These are phyloP conservation scores for Phytopythium ostracodes DNA, from an alignment of 352 stramenopile genomes.

Conservation along the genomic window DNA sequence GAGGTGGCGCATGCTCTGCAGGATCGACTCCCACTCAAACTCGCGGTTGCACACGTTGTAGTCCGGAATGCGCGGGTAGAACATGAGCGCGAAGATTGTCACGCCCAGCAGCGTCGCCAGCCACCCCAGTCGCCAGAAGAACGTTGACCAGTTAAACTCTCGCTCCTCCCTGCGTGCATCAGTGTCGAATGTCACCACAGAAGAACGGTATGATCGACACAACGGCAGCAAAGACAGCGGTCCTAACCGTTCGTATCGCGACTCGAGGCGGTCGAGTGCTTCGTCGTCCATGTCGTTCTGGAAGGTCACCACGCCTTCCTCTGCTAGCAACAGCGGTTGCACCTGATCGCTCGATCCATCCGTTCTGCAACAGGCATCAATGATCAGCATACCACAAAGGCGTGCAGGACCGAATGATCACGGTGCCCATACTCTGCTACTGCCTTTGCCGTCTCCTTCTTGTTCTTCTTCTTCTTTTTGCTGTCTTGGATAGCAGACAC, in stretches of 20 bases:
- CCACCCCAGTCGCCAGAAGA: slow-evolving; percentile 51
- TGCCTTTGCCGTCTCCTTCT: slow-evolving; percentile 20
- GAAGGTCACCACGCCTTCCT: slow-evolving; percentile 48
- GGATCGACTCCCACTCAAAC: slow-evolving; percentile 87
- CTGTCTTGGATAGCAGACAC: slow-evolving; percentile 15
- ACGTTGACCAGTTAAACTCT: slow-evolving; percentile 42
- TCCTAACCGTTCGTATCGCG: slow-evolving; percentile 29
- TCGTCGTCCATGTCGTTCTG: slow-evolving; percentile 54
- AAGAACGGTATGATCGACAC: background rate
- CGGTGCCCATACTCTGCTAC: slow-evolving; percentile 15
- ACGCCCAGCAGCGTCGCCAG: slow-evolving; percentile 45
- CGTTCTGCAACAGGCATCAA: background rate
- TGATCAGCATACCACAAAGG: background rate
- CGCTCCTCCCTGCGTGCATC: slow-evolving; percentile 25
- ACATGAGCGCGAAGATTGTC: slow-evolving; percentile 81
- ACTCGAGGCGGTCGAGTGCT: slow-evolving; percentile 46
- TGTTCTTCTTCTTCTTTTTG: slow-evolving; percentile 24
- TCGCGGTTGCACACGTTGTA: slow-evolving; percentile 89
- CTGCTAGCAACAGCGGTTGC: slow-evolving; percentile 48
- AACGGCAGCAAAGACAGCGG: background rate
- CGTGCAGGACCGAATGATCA: too few relatives aligned
- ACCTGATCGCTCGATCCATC: slow-evolving; percentile 18
- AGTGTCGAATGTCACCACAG: background rate
- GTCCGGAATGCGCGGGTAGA: slow-evolving; percentile 82
- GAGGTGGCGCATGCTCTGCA: slow-evolving; percentile 66